Percentiles rank a stretch among this genome's conserved stretches.
phyloP scores from a whole-genome alignment of 1,139 yeast genomes.

The Kodamaea fungicola region DNA sequence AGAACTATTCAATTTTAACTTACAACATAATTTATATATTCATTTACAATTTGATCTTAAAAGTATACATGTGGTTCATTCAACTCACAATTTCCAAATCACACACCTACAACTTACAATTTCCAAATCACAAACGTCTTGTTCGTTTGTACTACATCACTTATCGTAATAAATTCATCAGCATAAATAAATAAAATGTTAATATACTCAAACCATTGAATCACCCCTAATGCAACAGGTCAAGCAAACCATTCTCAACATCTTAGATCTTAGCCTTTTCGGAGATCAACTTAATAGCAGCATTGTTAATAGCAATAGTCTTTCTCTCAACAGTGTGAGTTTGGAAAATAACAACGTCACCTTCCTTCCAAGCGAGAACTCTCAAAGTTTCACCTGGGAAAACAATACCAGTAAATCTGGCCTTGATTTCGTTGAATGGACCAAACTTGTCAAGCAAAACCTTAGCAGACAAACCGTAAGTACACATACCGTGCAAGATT shows the following conservation, averaged over 20 bases:
- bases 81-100: too few species aligned
- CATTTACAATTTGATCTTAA: too few species aligned
- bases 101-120: too few species aligned
- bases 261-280: slow-evolving; percentile 41
- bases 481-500: slow-evolving; percentile 89
- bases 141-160: too few species aligned
- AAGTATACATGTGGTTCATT: too few species aligned
- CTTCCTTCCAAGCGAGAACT: slow-evolving; percentile 80
- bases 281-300: slow-evolving; percentile 69
- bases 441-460: slow-evolving; percentile 79
- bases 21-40: too few species aligned
- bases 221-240: not conserved
- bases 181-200: slow-evolving; percentile 3
- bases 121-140: too few species aligned
- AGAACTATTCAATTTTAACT: too few species aligned
- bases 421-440: slow-evolving; percentile 79
- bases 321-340: slow-evolving; percentile 79
- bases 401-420: slow-evolving; percentile 86
- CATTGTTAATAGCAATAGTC: slow-evolving; percentile 77
- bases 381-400: slow-evolving; percentile 94
- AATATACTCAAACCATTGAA: not conserved
- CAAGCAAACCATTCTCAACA: not conserved
- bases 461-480: slow-evolving; percentile 81
- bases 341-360: slow-evolving; percentile 72
- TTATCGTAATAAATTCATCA: not conserved